Conservation (phyloP, 1,284 basidiomycete species). For the Irpex rosettiformis region DNA sequence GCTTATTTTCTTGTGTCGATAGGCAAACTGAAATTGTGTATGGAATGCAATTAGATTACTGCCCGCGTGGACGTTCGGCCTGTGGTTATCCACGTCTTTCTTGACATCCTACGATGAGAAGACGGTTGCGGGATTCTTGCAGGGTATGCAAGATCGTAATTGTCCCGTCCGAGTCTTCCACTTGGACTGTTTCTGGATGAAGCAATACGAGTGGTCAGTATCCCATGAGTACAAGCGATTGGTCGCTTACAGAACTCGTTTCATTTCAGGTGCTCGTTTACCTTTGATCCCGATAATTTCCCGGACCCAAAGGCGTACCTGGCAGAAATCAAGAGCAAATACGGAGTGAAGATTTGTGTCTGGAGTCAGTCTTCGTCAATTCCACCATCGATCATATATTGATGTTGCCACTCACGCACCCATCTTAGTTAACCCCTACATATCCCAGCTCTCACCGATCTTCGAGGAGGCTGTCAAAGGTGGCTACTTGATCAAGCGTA, state of each 20-base stretch:
- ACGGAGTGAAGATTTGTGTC: slow-evolving; percentile 68
- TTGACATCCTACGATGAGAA: slow-evolving; percentile 65
- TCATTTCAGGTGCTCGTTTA: slow-evolving; percentile 61
- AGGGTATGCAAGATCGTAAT: slow-evolving; percentile 66
- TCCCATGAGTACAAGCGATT: neutral
- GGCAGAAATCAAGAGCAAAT: slow-evolving; percentile 62
- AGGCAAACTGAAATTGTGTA: neutral
- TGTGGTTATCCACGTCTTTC: slow-evolving; percentile 78
- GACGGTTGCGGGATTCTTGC: slow-evolving; percentile 65
- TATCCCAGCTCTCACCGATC: slow-evolving; percentile 65
- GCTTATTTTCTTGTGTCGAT: neutral
- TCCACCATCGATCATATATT: neutral
- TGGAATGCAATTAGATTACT: slow-evolving; percentile 41
- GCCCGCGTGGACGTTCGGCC: slow-evolving; percentile 70
- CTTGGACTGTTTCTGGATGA: slow-evolving; percentile 81
- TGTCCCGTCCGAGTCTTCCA: slow-evolving; percentile 77
- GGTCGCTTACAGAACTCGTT: neutral
- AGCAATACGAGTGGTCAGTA: slow-evolving; percentile 64
- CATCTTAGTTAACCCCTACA: slow-evolving; percentile 60
- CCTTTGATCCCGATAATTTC: slow-evolving; percentile 74
- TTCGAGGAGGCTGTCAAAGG: slow-evolving; percentile 67
- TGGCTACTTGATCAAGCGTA: slow-evolving; percentile 69
- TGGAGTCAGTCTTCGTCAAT: slow-evolving; percentile 51
- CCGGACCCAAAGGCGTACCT: slow-evolving; percentile 69
- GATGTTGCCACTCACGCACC: neutral